A percentile compares a stretch with the other conserved stretches of the same genome.
Conservation (phyloP, 148 eudicot genomes). For the Rhododendron vialii region DNA sequence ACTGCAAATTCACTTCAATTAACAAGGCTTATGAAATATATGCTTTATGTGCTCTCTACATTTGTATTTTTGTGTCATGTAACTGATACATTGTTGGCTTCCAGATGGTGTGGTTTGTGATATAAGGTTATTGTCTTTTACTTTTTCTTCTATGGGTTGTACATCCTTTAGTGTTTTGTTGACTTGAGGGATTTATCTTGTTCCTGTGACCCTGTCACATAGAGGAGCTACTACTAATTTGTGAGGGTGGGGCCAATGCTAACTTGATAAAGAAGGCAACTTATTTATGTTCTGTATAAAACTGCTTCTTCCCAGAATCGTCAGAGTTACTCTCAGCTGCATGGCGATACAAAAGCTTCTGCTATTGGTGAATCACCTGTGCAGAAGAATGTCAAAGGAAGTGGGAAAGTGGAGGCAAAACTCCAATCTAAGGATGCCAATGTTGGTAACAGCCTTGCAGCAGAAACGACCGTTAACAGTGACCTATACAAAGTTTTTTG, state of each 20-base stretch:
- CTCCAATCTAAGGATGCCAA: constrained; percentile 1
- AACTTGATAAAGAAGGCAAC: background rate
- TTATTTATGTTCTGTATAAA: background rate
- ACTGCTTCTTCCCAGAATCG: constrained; percentile 25
- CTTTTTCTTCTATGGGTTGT: background rate
- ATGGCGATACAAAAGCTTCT: constrained; percentile 29
- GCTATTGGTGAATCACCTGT: constrained; percentile 6
- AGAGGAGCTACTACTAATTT: background rate
- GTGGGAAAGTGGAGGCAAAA: constrained; percentile 12
- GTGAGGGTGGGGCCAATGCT: background rate
- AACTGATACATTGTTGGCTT: background rate
- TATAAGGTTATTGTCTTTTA: background rate
- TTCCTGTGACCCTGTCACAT: background rate
- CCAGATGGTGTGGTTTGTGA: background rate
- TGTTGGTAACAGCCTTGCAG: constrained; percentile 3
- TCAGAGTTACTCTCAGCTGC: constrained; percentile 37
- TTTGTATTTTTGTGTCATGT: background rate
- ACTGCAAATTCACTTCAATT: background rate
- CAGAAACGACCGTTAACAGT: constrained; percentile 16
- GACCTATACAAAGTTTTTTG: constrained; percentile 41
- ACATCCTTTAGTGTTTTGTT: background rate
- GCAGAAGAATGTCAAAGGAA: constrained; percentile 16
- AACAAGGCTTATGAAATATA: background rate
- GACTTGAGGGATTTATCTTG: background rate
- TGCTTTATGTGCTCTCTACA: background rate